These are phyloP conservation scores for Priceomyces melissophilus DNA, from an alignment of 805 yeast genomes.

Conservation along the genomic window DNA sequence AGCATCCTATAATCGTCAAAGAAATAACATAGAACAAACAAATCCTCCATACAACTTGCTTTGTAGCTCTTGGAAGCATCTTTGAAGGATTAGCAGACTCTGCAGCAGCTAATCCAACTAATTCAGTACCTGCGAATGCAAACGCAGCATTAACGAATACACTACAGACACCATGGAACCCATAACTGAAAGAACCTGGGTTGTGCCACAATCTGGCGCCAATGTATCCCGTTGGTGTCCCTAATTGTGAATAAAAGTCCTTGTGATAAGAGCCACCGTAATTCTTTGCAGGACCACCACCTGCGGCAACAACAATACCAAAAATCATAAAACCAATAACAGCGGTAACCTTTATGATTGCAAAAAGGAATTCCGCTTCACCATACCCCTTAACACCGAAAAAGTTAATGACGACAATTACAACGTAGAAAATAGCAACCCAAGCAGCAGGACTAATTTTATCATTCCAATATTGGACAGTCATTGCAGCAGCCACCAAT, in stretches of 20 bases:
- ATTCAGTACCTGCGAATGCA: conserved; percentile 55
- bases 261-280: too few relatives aligned
- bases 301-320: conserved; percentile 19
- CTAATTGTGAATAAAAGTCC: conserved; percentile 30
- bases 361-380: conserved; percentile 21
- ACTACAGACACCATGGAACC: conserved; percentile 60
- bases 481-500: conserved; percentile 19
- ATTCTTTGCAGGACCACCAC: conserved; percentile 16
- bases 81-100: conserved; percentile 59
- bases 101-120: conserved; percentile 37
- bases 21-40: conserved; percentile 31
- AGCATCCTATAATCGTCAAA: conserved; percentile 35
- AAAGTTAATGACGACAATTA: conserved; percentile 18
- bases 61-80: conserved; percentile 56
- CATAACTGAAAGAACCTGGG: conserved; percentile 42
- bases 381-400: conserved; percentile 18
- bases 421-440: conserved; percentile 37
- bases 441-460: conserved; percentile 41
- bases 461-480: conserved; percentile 22
- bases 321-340: conserved; percentile 17
- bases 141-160: conserved; percentile 58
- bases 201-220: conserved; percentile 21
- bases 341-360: conserved; percentile 15
- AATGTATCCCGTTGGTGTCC: too few relatives aligned
- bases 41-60: conserved; percentile 48